Evolutionary conservation across 2,329 filamentous ascomycete genomes (phyloP).

Genomic region (Calycina herbarum): DNA sequence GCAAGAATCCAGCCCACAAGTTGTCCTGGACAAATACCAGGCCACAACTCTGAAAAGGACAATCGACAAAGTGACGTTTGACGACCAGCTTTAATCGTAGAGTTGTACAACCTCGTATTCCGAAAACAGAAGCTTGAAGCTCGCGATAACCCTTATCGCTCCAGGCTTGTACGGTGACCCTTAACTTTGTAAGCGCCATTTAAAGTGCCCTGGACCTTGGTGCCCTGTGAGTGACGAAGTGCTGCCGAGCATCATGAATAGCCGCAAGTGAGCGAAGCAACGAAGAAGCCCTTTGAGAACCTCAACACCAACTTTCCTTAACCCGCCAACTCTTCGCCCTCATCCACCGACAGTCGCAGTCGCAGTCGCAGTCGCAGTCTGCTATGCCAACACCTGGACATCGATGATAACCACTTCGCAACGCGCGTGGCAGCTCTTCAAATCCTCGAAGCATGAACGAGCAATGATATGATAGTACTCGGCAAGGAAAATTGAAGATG

Average conservation of each 20-base stretch:
- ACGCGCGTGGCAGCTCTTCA: slow-evolving; percentile 18
- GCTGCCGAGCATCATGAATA: neutral
- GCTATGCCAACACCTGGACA: slow-evolving; percentile 13
- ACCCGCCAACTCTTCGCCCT: neutral
- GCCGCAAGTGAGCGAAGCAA: neutral
- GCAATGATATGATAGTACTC: slow-evolving; percentile 28
- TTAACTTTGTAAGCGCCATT: neutral
- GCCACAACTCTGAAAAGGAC: neutral
- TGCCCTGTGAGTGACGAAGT: neutral
- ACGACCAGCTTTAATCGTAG: neutral
- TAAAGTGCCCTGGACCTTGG: neutral
- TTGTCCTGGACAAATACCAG: neutral
- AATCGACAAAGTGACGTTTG: neutral
- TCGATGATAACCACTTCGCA: slow-evolving; percentile 26
- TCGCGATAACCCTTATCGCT: slow-evolving; percentile 1
- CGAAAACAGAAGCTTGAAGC: neutral
- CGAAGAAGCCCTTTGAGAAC: neutral
- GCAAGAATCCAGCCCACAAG: neutral
- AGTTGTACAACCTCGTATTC: neutral
- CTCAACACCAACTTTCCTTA: slow-evolving; percentile 6
- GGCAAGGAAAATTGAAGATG: slow-evolving; percentile 28
- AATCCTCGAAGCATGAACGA: slow-evolving; percentile 28
- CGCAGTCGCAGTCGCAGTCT: neutral
- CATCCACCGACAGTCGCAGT: neutral
- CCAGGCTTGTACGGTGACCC: neutral